phyloP scores from a whole-genome alignment of 176 grass and related monocot genomes.

The Olyra latifolia region DNA sequence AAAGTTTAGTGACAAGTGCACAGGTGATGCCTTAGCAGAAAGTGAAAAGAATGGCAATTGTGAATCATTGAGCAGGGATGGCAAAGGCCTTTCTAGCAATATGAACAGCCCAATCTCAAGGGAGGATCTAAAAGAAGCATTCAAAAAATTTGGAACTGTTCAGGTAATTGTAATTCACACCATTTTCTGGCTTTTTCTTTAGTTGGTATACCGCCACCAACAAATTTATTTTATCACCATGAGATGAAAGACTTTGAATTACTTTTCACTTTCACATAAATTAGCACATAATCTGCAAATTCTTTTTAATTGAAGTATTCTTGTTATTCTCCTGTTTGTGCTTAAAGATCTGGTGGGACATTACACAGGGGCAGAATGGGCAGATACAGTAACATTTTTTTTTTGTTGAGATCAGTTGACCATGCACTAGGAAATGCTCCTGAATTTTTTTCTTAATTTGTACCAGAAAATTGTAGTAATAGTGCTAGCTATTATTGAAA shows the following conservation, averaged over 20 bases:
- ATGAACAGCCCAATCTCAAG: slow-evolving; percentile 49
- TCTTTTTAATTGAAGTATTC: not conserved
- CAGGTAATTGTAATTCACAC: slow-evolving; percentile 49
- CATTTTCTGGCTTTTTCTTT: not conserved
- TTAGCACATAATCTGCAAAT: slow-evolving; percentile 2
- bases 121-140: slow-evolving; percentile 62
- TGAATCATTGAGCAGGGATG: slow-evolving; percentile 32
- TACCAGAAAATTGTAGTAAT: not conserved
- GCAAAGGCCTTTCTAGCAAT: slow-evolving; percentile 29
- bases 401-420: not conserved
- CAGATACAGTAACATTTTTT: not conserved
- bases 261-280: not conserved
- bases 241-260: not conserved
- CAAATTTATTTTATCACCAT: not conserved
- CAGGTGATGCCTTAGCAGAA: slow-evolving; percentile 28
- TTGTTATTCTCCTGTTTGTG: not conserved
- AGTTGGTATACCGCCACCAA: not conserved
- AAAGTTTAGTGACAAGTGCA: slow-evolving; percentile 30
- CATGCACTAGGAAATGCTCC: not conserved
- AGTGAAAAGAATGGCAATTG: slow-evolving; percentile 24
- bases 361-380: not conserved
- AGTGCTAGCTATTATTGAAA: not conserved
- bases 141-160: slow-evolving; percentile 69
- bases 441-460: not conserved
- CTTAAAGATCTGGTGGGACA: slow-evolving; percentile 11